Evolutionary conservation across 2,329 filamentous ascomycete genomes (phyloP).

Genomic region (Trichophyton verrucosum): DNA sequence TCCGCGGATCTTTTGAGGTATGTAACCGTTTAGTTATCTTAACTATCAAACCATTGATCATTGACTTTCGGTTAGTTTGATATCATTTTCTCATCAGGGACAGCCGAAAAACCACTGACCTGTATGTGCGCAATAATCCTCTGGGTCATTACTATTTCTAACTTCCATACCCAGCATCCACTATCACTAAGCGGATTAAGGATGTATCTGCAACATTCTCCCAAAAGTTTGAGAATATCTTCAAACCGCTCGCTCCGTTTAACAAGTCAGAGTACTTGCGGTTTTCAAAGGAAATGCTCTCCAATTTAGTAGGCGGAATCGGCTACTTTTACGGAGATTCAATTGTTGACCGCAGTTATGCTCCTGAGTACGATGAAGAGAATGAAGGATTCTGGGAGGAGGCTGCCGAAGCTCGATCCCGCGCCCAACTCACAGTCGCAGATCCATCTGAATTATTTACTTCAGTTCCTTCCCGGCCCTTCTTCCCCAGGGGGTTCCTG

Average conservation of each 20-base stretch:
- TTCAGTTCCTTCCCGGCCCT: slow-evolving; percentile 79
- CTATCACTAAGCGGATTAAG: slow-evolving; percentile 58
- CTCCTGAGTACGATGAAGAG: slow-evolving; percentile 88
- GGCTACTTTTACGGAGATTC: slow-evolving; percentile 90
- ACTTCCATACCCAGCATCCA: slow-evolving; percentile 34
- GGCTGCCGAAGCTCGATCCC: slow-evolving; percentile 62
- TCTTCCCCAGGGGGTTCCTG: slow-evolving; percentile 91
- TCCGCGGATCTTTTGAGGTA: slow-evolving; percentile 69
- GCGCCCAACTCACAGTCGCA: slow-evolving; percentile 56
- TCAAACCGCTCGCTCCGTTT: slow-evolving; percentile 66
- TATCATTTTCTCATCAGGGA: slow-evolving; percentile 73
- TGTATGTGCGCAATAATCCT: slow-evolving; percentile 29
- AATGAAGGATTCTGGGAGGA: slow-evolving; percentile 94
- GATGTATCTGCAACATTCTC: slow-evolving; percentile 56
- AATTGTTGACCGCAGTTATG: slow-evolving; percentile 79
- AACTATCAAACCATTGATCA: not conserved
- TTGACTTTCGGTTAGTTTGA: slow-evolving; percentile 53
- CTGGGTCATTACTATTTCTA: not conserved
- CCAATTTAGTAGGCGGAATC: slow-evolving; percentile 84
- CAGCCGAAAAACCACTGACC: slow-evolving; percentile 43
- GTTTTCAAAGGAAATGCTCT: slow-evolving; percentile 84
- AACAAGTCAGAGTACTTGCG: slow-evolving; percentile 55
- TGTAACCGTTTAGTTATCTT: slow-evolving; percentile 7
- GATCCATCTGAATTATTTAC: slow-evolving; percentile 84
- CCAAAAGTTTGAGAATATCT: slow-evolving; percentile 59